Evolutionary conservation across 2,329 filamentous ascomycete species (phyloP).

Genomic region (Sclerotiophoma versabilis): DNA sequence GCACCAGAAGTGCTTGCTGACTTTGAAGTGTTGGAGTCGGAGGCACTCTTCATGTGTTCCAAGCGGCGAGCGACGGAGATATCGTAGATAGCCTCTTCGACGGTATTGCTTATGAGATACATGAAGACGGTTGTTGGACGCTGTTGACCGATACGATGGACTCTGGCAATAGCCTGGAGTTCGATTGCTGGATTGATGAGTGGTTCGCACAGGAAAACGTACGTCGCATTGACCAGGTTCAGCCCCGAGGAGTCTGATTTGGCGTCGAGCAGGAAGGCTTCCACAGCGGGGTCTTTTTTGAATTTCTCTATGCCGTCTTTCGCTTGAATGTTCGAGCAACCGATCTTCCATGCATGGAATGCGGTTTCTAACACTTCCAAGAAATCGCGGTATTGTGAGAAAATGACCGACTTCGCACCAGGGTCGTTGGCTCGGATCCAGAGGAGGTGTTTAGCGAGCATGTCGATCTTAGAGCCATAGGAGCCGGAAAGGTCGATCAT

Average conservation of each 20-base stretch:
- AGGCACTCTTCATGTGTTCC: slow-evolving; percentile 69
- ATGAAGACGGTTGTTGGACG: slow-evolving; percentile 93
- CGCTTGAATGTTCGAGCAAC: slow-evolving; percentile 73
- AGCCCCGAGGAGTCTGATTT: slow-evolving; percentile 87
- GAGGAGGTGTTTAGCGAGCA: slow-evolving; percentile 71
- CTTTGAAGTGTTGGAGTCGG: neutral
- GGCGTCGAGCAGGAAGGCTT: slow-evolving; percentile 89
- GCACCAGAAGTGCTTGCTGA: slow-evolving; percentile 21
- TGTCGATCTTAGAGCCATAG: slow-evolving; percentile 92
- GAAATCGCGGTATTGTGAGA: slow-evolving; percentile 88
- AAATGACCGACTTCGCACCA: slow-evolving; percentile 90
- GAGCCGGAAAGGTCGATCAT: slow-evolving; percentile 76
- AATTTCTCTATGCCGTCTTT: slow-evolving; percentile 76
- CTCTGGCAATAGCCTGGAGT: slow-evolving; percentile 91
- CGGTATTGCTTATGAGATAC: slow-evolving; percentile 88
- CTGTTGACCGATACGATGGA: slow-evolving; percentile 91
- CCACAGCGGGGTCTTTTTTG: slow-evolving; percentile 73
- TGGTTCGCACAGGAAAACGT: slow-evolving; percentile 94
- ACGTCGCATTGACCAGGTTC: slow-evolving; percentile 89
- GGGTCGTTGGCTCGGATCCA: slow-evolving; percentile 87
- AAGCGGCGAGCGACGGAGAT: slow-evolving; percentile 81
- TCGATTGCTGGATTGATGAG: slow-evolving; percentile 93
- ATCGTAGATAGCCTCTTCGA: slow-evolving; percentile 91
- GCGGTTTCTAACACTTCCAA: slow-evolving; percentile 75
- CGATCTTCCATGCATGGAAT: slow-evolving; percentile 75